Conservation (phyloP, 2,329 filamentous ascomycete species). For the Paradendryphiella salina region DNA sequence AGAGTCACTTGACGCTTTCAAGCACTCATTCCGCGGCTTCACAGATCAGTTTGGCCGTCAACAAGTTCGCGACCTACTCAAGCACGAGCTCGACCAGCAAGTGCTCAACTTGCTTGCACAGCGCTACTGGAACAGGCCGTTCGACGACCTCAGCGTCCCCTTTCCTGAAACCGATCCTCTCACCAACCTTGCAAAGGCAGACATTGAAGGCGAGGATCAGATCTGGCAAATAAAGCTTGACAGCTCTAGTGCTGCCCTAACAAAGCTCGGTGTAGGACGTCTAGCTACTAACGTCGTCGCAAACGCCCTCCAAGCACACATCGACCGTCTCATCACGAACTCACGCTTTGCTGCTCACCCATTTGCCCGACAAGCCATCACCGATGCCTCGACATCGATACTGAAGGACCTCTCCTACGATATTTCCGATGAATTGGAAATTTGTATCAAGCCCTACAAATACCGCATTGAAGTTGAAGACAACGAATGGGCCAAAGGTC, state of each 20-base stretch:
- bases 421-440: slow-evolving; percentile 96
- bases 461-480: slow-evolving; percentile 96
- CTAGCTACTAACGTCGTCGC: slow-evolving; percentile 91
- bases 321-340: slow-evolving; percentile 74
- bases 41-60: slow-evolving; percentile 85
- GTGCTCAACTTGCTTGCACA: slow-evolving; percentile 91
- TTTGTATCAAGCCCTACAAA: slow-evolving; percentile 98
- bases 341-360: slow-evolving; percentile 90
- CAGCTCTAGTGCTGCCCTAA: slow-evolving; percentile 84
- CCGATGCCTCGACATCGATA: slow-evolving; percentile 84
- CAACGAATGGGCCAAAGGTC: slow-evolving; percentile 80
- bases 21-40: slow-evolving; percentile 96
- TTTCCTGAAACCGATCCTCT: slow-evolving; percentile 72
- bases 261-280: slow-evolving; percentile 90
- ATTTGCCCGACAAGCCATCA: slow-evolving; percentile 90
- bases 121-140: slow-evolving; percentile 95
- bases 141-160: slow-evolving; percentile 74
- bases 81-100: slow-evolving; percentile 89
- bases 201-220: slow-evolving; percentile 68
- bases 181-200: slow-evolving; percentile 78
- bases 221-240: slow-evolving; percentile 97
- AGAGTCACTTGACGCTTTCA: slow-evolving; percentile 93
- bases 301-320: slow-evolving; percentile 79
- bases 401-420: slow-evolving; percentile 94
- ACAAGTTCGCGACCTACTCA: slow-evolving; percentile 86